Evolutionary conservation across 2,329 filamentous ascomycete species (phyloP).

Genomic region (Acrodontium crateriforme): DNA sequence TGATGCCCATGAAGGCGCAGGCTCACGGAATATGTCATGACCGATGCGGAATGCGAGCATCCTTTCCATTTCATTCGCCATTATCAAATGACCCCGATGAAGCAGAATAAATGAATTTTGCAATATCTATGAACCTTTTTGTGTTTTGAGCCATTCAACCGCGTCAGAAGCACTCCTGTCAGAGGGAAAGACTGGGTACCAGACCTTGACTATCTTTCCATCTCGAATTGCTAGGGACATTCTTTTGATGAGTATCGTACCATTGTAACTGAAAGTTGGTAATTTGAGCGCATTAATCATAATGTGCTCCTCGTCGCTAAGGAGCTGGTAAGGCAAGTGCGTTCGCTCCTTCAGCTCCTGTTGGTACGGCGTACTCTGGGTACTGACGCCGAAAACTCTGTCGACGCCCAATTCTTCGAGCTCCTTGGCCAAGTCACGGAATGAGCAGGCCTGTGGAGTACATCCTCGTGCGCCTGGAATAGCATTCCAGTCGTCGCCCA

Average conservation of each 20-base stretch:
- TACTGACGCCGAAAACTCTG: constrained; percentile 27
- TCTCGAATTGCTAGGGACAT: constrained; percentile 26
- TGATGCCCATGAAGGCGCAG: too few species aligned
- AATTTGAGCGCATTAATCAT: constrained; percentile 23
- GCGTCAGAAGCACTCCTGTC: constrained; percentile 27
- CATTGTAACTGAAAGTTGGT: constrained; percentile 28
- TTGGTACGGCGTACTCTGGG: constrained; percentile 28
- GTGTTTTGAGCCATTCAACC: constrained; percentile 11
- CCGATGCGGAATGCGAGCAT: too few species aligned
- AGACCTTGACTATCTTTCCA: constrained; percentile 27
- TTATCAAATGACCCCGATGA: too few species aligned
- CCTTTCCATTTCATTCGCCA: too few species aligned
- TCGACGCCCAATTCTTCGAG: constrained; percentile 19
- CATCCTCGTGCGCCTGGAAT: constrained; percentile 32
- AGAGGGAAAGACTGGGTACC: constrained; percentile 32
- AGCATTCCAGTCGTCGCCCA: constrained; percentile 28
- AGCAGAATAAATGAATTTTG: too few species aligned
- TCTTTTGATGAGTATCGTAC: constrained; percentile 24
- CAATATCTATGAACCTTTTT: too few species aligned
- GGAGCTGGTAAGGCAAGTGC: constrained; percentile 27
- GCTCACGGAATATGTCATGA: too few species aligned
- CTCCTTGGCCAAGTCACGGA: constrained; percentile 23
- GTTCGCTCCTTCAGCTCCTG: constrained; percentile 24
- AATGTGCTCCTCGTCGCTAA: constrained; percentile 27
- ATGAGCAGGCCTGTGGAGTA: constrained; percentile 32